Evolutionary conservation across 2,329 filamentous ascomycete species (phyloP).

Genomic region (Colletotrichum siamense): DNA sequence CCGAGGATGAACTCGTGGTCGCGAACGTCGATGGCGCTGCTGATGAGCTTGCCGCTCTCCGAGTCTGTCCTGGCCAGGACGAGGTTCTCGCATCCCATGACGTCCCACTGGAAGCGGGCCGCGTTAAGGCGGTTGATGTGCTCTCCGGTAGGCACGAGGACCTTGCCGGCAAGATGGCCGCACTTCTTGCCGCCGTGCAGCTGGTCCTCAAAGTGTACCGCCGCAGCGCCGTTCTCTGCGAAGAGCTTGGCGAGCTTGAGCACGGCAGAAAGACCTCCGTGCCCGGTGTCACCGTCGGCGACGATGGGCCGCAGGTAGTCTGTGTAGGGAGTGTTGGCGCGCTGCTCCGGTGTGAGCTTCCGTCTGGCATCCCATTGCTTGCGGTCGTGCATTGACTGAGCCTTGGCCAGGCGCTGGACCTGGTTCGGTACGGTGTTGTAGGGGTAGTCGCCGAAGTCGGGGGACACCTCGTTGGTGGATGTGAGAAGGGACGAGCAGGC

Average conservation of each 20-base stretch:
- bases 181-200: slow-evolving; percentile 98
- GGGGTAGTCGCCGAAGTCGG: slow-evolving; percentile 97
- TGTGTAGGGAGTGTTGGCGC: slow-evolving; percentile 78
- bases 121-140: slow-evolving; percentile 96
- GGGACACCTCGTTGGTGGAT: slow-evolving; percentile 94
- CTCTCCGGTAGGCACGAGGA: slow-evolving; percentile 90
- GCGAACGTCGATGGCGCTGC: slow-evolving; percentile 88
- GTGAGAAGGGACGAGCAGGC: slow-evolving; percentile 94
- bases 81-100: slow-evolving; percentile 96
- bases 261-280: slow-evolving; percentile 90
- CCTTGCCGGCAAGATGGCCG: slow-evolving; percentile 94
- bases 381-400: slow-evolving; percentile 94
- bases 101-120: slow-evolving; percentile 95
- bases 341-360: slow-evolving; percentile 76
- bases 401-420: slow-evolving; percentile 94
- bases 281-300: slow-evolving; percentile 94
- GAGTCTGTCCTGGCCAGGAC: slow-evolving; percentile 95
- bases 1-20: slow-evolving; percentile 98
- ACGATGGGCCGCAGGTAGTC: slow-evolving; percentile 96
- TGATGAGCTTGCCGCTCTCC: slow-evolving; percentile 89
- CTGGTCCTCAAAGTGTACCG: slow-evolving; percentile 97
- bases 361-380: slow-evolving; percentile 90
- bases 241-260: slow-evolving; percentile 97
- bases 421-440: slow-evolving; percentile 99
- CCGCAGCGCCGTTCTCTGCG: slow-evolving; percentile 94